phyloP scores from a whole-genome alignment of 2,329 filamentous ascomycete species.

The Scortechinia acanthostroma region DNA sequence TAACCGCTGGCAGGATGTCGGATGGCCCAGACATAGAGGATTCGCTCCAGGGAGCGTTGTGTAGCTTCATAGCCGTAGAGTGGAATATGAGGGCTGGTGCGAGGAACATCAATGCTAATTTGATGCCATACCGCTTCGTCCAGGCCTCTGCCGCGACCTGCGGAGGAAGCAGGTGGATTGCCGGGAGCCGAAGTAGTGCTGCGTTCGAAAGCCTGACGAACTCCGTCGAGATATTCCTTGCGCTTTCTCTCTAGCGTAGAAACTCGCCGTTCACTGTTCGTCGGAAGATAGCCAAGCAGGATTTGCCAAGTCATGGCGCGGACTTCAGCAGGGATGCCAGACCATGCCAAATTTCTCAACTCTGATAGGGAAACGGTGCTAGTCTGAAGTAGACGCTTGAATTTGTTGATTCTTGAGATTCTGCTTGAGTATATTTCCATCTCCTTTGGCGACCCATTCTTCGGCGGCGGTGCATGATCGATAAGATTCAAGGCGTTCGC shows the following conservation, averaged over 20 bases:
- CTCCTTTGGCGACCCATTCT: conserved; percentile 74
- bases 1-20: conserved; percentile 95
- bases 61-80: conserved; percentile 95
- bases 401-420: conserved; percentile 94
- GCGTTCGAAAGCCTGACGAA: conserved; percentile 22
- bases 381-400: conserved; percentile 89
- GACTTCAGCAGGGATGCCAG: conserved; percentile 87
- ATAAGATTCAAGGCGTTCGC: conserved; percentile 94
- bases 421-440: conserved; percentile 78
- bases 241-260: conserved; percentile 86
- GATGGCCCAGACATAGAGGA: conserved; percentile 95
- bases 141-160: conserved; percentile 48
- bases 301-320: conserved; percentile 99
- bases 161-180: neutral
- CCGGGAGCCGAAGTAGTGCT: neutral
- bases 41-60: conserved; percentile 85
- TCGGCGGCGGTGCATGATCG: conserved; percentile 70
- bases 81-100: conserved; percentile 91
- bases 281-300: conserved; percentile 86
- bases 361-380: conserved; percentile 82
- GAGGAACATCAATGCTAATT: conserved; percentile 94
- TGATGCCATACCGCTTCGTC: conserved; percentile 99
- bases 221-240: conserved; percentile 92
- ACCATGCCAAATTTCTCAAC: conserved; percentile 82
- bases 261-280: conserved; percentile 88